Conservation (phyloP, 176 grass and related monocot genomes). For the Musa acuminata region DNA sequence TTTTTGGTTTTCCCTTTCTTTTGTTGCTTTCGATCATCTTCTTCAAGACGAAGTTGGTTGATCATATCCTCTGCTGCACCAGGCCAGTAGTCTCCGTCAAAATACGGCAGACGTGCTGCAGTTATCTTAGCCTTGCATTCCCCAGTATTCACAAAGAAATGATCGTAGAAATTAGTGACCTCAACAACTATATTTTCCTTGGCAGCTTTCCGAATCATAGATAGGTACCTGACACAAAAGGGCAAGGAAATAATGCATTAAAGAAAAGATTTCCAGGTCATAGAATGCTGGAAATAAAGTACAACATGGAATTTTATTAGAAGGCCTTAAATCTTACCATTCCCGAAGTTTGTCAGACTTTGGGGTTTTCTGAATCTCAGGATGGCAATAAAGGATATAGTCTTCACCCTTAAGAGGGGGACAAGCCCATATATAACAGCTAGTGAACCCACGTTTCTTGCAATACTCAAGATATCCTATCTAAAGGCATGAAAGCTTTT, state of each 20-base stretch:
- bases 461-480: constrained; percentile 99
- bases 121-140: constrained; percentile 9
- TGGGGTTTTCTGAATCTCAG: constrained; percentile 99
- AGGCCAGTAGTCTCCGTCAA: constrained; percentile 13
- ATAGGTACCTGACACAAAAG: not conserved
- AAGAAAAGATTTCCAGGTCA: not conserved
- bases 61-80: constrained; percentile 21
- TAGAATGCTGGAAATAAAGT: not conserved
- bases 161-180: constrained; percentile 16
- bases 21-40: constrained; percentile 46
- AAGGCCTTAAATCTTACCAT: constrained; percentile 28
- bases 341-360: constrained; percentile 99
- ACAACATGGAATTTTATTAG: not conserved
- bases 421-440: constrained; percentile 99
- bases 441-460: constrained; percentile 92
- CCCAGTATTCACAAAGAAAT: constrained; percentile 52
- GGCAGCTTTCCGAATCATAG: constrained; percentile 9
- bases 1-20: constrained; percentile 15
- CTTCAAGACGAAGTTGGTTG: constrained; percentile 45
- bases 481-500: constrained; percentile 26
- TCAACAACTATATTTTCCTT: constrained; percentile 13
- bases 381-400: constrained; percentile 99
- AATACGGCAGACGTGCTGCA: constrained; percentile 12
- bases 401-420: constrained; percentile 98
- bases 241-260: constrained; percentile 6